These are phyloP conservation scores for Trypanosoma boissoni DNA, from an alignment of 208 protist genomes.

Conservation along the genomic window DNA sequence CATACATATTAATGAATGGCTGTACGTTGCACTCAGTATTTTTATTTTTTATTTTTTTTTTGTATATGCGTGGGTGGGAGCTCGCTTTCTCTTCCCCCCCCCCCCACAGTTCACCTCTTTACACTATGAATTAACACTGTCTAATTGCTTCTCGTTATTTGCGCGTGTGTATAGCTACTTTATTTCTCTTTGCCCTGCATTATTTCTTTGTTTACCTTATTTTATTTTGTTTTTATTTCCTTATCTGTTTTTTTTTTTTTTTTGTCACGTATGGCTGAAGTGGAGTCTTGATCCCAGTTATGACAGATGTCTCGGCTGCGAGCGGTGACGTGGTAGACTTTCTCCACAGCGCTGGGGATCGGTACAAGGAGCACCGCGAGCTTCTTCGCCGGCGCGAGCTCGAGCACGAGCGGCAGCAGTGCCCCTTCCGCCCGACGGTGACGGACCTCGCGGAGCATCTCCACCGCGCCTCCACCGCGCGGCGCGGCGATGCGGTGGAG, in stretches of 20 bases:
- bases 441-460: constrained; percentile 40
- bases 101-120: too few species aligned
- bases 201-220: constrained; percentile 9
- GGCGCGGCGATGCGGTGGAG: constrained; percentile 44
- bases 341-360: constrained; percentile 49
- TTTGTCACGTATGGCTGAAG: too few species aligned
- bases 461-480: constrained; percentile 25
- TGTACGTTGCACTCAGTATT: neutral
- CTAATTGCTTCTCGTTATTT: too few species aligned
- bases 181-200: neutral
- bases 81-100: neutral
- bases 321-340: constrained; percentile 50
- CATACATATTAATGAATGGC: neutral
- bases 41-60: constrained; percentile 4
- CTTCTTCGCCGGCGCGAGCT: constrained; percentile 51
- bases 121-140: too few species aligned
- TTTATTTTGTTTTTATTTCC: too few species aligned
- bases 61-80: neutral
- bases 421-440: constrained; percentile 52
- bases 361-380: constrained; percentile 60
- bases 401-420: constrained; percentile 35
- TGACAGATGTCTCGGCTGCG: constrained; percentile 1
- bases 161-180: too few species aligned
- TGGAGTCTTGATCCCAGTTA: neutral
- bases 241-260: too few species aligned